Percentiles rank a stretch among this genome's conserved stretches.
Evolutionary conservation across 768 basidiomycete species (phyloP).

Genomic region (Boletus patriciae): DNA sequence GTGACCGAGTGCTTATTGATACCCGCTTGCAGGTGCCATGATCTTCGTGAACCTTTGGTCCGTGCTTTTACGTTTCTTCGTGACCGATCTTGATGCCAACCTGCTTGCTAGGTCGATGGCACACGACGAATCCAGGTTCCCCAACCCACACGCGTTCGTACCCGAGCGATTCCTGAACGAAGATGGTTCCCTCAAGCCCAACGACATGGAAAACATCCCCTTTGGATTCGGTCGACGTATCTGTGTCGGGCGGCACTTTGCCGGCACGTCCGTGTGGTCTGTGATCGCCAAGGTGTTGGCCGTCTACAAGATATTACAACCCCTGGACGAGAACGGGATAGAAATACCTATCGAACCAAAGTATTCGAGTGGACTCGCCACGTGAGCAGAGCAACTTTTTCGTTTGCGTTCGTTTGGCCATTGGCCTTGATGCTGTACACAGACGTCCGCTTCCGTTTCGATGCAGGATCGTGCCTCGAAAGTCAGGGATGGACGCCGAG

Average conservation of each 20-base stretch:
- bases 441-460: slow-evolving; percentile 6
- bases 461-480: slow-evolving; percentile 6
- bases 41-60: slow-evolving; percentile 32
- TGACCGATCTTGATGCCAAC: neutral
- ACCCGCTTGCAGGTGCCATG: slow-evolving; percentile 11
- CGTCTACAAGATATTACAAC: neutral
- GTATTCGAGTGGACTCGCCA: neutral
- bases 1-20: neutral
- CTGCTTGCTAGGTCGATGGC: neutral
- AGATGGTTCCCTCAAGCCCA: slow-evolving; percentile 1
- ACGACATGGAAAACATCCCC: slow-evolving; percentile 1
- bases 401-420: no score
- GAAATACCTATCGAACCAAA: slow-evolving; percentile 5
- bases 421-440: neutral
- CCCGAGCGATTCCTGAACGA: neutral
- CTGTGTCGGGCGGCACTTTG: slow-evolving; percentile 16
- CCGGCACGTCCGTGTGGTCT: slow-evolving; percentile 2
- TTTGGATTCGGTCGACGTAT: slow-evolving; percentile 26
- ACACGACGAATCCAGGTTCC: neutral
- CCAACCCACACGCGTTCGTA: neutral
- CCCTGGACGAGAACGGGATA: neutral
- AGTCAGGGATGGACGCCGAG: neutral
- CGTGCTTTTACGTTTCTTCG: neutral
- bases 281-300: slow-evolving; percentile 1
- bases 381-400: neutral